Evolutionary conservation across 768 basidiomycete species (phyloP).

Genomic region (Auriscalpium vulgare): DNA sequence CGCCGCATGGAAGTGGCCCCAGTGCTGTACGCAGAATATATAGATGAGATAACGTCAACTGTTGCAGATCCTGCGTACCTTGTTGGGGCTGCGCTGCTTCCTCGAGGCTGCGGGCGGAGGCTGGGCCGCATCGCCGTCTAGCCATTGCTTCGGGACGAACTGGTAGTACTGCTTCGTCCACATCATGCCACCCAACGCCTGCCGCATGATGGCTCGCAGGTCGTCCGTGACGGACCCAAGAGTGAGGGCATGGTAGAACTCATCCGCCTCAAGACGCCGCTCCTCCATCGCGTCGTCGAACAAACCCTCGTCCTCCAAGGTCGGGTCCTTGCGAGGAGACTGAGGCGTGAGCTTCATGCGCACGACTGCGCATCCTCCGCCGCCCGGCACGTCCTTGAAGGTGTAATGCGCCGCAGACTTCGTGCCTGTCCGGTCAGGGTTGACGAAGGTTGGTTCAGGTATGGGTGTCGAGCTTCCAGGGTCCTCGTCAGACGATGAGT

Average conservation of each 20-base stretch:
- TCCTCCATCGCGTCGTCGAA: slow-evolving; percentile 91
- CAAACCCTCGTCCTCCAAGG: slow-evolving; percentile 75
- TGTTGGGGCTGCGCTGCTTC: slow-evolving; percentile 69
- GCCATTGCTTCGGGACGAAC: slow-evolving; percentile 95
- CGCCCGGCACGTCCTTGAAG: slow-evolving; percentile 80
- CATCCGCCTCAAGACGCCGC: slow-evolving; percentile 87
- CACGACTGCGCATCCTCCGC: slow-evolving; percentile 92
- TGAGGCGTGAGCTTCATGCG: slow-evolving; percentile 85
- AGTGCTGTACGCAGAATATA: slow-evolving; percentile 48
- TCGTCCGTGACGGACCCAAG: slow-evolving; percentile 87
- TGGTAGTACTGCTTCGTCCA: slow-evolving; percentile 98
- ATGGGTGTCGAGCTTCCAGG: slow-evolving; percentile 44
- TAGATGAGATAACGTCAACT: neutral
- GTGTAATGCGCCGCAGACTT: slow-evolving; percentile 90
- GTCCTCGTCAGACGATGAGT: slow-evolving; percentile 38
- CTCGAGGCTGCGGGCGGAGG: slow-evolving; percentile 89
- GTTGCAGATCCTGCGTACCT: slow-evolving; percentile 31
- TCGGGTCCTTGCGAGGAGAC: slow-evolving; percentile 66
- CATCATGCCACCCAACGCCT: slow-evolving; percentile 93
- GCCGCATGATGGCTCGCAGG: slow-evolving; percentile 91
- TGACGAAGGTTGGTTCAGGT: slow-evolving; percentile 53
- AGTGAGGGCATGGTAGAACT: slow-evolving; percentile 82
- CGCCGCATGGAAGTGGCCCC: slow-evolving; percentile 92
- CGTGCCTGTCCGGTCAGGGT: slow-evolving; percentile 81
- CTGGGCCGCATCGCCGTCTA: slow-evolving; percentile 91